phyloP scores from a whole-genome alignment of 768 basidiomycete genomes.

The Phaeolepiota aurea region DNA sequence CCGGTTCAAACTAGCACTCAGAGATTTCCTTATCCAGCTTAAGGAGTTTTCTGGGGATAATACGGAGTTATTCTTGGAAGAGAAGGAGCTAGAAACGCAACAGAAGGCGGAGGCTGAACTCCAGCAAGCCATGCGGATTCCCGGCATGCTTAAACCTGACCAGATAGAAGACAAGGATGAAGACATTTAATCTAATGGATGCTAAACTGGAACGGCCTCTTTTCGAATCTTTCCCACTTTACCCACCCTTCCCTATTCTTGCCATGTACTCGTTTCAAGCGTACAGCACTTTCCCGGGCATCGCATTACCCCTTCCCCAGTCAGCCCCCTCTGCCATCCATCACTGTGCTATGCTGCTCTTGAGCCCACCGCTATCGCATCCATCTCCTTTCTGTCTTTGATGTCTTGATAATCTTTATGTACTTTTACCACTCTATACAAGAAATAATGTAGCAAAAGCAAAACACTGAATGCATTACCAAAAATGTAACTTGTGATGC shows the following conservation, averaged over 20 bases:
- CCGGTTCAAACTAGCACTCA: conserved; percentile 88
- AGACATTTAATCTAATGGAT: conserved; percentile 50
- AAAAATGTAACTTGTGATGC: no score
- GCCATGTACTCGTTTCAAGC: conserved; percentile 7
- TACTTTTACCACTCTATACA: conserved; percentile 28
- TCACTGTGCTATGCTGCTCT: conserved; percentile 22
- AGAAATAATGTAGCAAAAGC: conserved; percentile 32
- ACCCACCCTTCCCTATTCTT: conserved; percentile 18
- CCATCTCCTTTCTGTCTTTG: conserved; percentile 18
- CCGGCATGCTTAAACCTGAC: conserved; percentile 96
- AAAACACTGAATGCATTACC: no score
- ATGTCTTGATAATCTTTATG: conserved; percentile 28
- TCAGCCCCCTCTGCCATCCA: conserved; percentile 13
- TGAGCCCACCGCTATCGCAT: conserved; percentile 12
- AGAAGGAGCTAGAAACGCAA: conserved; percentile 83
- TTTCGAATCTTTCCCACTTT: conserved; percentile 14
- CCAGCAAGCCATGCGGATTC: conserved; percentile 85
- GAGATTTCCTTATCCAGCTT: conserved; percentile 96
- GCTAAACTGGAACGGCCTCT: conserved; percentile 13
- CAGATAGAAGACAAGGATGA: conserved; percentile 93
- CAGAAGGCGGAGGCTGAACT: conserved; percentile 77
- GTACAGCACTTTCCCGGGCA: conserved; percentile 13
- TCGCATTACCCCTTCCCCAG: conserved; percentile 13
- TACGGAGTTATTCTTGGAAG: conserved; percentile 85
- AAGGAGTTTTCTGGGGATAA: conserved; percentile 97